Conservation (phyloP, 306 rosid species). For the Glycine soja region DNA sequence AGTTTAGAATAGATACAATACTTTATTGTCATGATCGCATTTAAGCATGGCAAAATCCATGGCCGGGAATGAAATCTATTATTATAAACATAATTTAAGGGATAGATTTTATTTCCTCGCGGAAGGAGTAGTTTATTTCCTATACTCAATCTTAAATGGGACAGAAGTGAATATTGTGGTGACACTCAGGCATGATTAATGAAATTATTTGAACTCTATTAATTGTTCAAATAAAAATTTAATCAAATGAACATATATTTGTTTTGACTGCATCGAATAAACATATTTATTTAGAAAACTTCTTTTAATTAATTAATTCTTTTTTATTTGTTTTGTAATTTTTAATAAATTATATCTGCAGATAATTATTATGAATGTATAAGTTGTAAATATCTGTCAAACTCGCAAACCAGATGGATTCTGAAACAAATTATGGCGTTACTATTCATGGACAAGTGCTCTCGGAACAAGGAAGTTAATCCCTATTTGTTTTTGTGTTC, state of each 20-base stretch:
- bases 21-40: background rate
- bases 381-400: background rate
- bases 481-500: no score
- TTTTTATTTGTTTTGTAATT: no score
- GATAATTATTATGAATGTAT: background rate
- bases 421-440: no score
- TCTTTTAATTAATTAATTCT: background rate
- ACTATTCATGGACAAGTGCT: no score
- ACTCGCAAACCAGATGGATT: no score
- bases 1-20: background rate
- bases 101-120: background rate
- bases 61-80: background rate
- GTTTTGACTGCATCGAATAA: no score
- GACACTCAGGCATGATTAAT: background rate
- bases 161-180: background rate
- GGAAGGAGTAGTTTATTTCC: background rate
- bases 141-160: background rate
- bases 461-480: no score
- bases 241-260: no score
- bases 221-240: no score
- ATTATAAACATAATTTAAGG: background rate
- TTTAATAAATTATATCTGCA: background rate
- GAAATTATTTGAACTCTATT: background rate
- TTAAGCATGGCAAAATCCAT: background rate
- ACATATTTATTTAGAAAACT: background rate